Evolutionary conservation across 2,329 filamentous ascomycete species (phyloP).

Genomic region (Ustilaginoidea virens): DNA sequence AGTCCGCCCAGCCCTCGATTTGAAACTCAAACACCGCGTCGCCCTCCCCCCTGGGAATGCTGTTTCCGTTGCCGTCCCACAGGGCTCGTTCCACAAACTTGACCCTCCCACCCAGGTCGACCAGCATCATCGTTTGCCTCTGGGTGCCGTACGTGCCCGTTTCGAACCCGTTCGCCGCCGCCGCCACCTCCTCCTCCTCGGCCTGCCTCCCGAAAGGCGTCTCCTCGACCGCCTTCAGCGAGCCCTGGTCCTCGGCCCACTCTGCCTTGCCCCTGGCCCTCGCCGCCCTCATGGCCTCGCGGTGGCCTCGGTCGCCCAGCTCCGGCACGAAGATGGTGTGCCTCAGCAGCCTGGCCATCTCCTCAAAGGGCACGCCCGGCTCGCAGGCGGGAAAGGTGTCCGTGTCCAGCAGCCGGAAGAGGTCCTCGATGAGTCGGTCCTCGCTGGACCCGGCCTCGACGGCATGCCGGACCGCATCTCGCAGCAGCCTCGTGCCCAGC

Average conservation of each 20-base stretch:
- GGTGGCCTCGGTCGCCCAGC: slow-evolving; percentile 34
- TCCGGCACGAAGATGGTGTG: slow-evolving; percentile 46
- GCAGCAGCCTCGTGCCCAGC: slow-evolving; percentile 31
- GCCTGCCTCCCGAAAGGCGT: slow-evolving; percentile 21
- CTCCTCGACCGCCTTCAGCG: slow-evolving; percentile 20
- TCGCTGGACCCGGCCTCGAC: slow-evolving; percentile 22
- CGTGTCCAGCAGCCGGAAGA: slow-evolving; percentile 40
- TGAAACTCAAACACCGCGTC: slow-evolving; percentile 40
- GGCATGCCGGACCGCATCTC: slow-evolving; percentile 24
- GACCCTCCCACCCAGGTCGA: slow-evolving; percentile 48
- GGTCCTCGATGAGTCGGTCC: slow-evolving; percentile 29
- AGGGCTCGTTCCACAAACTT: slow-evolving; percentile 43
- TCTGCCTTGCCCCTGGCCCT: slow-evolving; percentile 20
- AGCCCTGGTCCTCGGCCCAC: slow-evolving; percentile 19
- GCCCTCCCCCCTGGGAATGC: slow-evolving; percentile 35
- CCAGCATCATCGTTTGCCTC: slow-evolving; percentile 44
- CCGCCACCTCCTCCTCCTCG: slow-evolving; percentile 16
- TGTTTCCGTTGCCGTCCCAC: slow-evolving; percentile 41
- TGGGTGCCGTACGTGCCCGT: slow-evolving; percentile 50
- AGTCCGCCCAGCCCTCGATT: slow-evolving; percentile 36
- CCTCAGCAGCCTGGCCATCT: slow-evolving; percentile 37
- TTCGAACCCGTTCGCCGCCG: slow-evolving; percentile 26
- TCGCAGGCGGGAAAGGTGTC: slow-evolving; percentile 35
- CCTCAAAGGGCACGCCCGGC: slow-evolving; percentile 30
- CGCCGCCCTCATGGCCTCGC: slow-evolving; percentile 27